Conservation (phyloP, 164 flowering plant species). For the Stephania cephalantha region DNA sequence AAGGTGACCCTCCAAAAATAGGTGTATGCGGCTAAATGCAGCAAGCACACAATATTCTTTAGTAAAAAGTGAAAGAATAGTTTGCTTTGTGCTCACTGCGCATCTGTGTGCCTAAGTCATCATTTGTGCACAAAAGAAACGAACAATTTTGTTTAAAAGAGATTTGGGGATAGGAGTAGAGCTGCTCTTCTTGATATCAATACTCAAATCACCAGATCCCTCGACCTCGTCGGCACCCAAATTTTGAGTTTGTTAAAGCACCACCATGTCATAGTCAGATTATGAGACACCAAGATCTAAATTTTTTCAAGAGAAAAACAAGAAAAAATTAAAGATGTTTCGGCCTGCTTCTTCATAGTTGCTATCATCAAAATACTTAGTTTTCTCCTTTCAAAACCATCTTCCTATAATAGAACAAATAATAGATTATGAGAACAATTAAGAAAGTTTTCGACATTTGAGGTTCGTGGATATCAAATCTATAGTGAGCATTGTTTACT, state of each 20-base stretch:
- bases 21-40: too few species aligned
- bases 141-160: too few species aligned
- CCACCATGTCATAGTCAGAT: not conserved
- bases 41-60: too few species aligned
- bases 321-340: not conserved
- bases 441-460: not conserved
- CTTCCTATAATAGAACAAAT: constrained; percentile 36
- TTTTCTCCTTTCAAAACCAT: constrained; percentile 40
- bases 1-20: too few species aligned
- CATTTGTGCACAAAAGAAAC: too few species aligned
- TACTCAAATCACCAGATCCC: constrained; percentile 27
- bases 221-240: constrained; percentile 59
- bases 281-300: not conserved
- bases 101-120: too few species aligned
- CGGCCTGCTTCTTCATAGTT: constrained; percentile 35
- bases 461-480: not conserved
- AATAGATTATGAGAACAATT: not conserved
- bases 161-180: too few species aligned
- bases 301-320: not conserved
- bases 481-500: constrained; percentile 26
- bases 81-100: too few species aligned
- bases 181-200: constrained; percentile 36
- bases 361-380: constrained; percentile 8
- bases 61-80: too few species aligned
- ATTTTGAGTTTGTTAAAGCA: constrained; percentile 22